phyloP scores from a whole-genome alignment of 1,284 basidiomycete genomes.

The Porphyrellus sp. region DNA sequence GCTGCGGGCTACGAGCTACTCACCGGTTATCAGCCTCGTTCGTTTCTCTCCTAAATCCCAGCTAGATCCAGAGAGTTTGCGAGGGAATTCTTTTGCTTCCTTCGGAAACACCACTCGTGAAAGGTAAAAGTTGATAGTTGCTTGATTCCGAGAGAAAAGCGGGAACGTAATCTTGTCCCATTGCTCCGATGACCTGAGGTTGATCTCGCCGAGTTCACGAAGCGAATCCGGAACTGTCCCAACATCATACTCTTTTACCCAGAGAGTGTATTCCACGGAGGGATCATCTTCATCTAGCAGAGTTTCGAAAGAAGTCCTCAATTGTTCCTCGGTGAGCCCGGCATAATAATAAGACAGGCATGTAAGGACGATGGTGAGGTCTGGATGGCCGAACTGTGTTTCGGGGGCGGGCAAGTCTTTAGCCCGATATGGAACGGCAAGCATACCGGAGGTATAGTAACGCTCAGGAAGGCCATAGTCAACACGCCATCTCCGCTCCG shows the following conservation, averaged over 20 bases:
- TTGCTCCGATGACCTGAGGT: neutral
- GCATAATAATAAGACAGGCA: too few relatives aligned
- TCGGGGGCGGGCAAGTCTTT: too few relatives aligned
- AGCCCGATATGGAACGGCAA: conserved; percentile 16
- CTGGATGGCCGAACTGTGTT: too few relatives aligned
- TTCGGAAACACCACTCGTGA: neutral
- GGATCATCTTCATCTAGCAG: neutral
- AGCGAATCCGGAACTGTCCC: neutral
- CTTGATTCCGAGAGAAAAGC: neutral
- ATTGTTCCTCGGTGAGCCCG: neutral
- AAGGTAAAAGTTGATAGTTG: too few relatives aligned
- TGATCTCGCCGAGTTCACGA: neutral
- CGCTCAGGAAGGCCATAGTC: neutral
- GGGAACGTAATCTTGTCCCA: neutral
- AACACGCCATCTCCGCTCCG: conserved; percentile 3
- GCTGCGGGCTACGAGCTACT: too few relatives aligned
- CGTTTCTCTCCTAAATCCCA: neutral
- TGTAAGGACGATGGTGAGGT: too few relatives aligned
- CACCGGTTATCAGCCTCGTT: neutral
- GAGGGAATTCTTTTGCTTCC: neutral
- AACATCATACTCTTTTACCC: neutral
- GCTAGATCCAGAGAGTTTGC: neutral
- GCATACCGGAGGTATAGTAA: neutral
- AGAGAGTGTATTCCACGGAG: neutral
- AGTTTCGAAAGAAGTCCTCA: neutral